Evolutionary conservation across 202 grass and related monocot species (phyloP).

Genomic region (Brachypodium distachyon): DNA sequence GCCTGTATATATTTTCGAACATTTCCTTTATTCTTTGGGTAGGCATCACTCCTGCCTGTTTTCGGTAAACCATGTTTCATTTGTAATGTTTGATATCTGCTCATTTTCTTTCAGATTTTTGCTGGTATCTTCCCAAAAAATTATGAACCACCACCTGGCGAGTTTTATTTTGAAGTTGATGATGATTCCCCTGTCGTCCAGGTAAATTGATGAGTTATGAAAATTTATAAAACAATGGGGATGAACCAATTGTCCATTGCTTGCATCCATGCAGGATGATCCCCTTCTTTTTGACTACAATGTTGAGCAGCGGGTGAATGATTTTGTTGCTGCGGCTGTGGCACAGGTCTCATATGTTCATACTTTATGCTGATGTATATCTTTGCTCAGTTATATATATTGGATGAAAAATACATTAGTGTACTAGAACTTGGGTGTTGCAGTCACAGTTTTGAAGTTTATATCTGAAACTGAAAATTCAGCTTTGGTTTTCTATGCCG

Average conservation of each 20-base stretch:
- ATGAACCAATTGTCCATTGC: conserved; percentile 2
- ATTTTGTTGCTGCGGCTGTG: conserved; percentile 92
- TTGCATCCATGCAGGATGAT: conserved; percentile 60
- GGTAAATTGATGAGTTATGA: conserved; percentile 41
- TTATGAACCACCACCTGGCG: conserved; percentile 93
- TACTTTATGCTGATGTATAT: neutral
- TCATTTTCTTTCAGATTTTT: conserved; percentile 60
- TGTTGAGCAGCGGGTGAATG: conserved; percentile 83
- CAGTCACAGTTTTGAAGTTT: neutral
- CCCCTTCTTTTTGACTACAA: conserved; percentile 91
- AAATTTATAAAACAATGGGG: neutral
- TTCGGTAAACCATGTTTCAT: conserved; percentile 3
- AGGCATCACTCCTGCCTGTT: neutral
- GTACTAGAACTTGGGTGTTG: conserved; percentile 4
- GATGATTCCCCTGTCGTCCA: conserved; percentile 64
- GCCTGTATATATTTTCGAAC: neutral
- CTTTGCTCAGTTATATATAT: neutral
- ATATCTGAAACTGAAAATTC: neutral
- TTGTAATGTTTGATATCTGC: conserved; percentile 6
- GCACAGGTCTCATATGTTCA: conserved; percentile 44
- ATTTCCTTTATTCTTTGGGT: neutral
- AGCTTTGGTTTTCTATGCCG: neutral
- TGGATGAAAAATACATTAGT: neutral
- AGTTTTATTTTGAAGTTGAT: conserved; percentile 91
- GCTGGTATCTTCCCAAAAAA: conserved; percentile 94